Percentiles rank a stretch among this genome's conserved stretches.
Evolutionary conservation across 768 basidiomycete species (phyloP).

Genomic region (Coprinopsis marcescibilis): DNA sequence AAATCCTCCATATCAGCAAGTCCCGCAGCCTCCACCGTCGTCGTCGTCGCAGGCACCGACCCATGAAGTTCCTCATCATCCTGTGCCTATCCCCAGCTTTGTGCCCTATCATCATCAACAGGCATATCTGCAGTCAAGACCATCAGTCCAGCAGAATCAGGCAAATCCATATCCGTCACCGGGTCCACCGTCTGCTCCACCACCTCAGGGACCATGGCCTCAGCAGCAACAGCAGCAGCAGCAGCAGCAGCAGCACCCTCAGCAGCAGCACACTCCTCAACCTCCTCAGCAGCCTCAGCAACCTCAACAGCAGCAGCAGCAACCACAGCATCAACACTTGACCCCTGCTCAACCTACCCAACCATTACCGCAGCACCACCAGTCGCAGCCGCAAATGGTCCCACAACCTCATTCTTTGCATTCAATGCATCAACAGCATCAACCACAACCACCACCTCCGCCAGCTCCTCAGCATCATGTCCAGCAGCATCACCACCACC

Average conservation of each 20-base stretch:
- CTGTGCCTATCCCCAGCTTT: constrained; percentile 26
- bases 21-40: constrained; percentile 39
- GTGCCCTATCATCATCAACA: constrained; percentile 28
- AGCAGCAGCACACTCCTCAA: not conserved
- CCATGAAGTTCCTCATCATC: constrained; percentile 28
- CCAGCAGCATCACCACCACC: constrained; percentile 16
- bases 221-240: constrained; percentile 16
- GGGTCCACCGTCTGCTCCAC: constrained; percentile 33
- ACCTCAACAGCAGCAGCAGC: constrained; percentile 9
- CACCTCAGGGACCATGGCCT: constrained; percentile 36
- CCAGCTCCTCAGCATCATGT: constrained; percentile 18
- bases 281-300: constrained; percentile 8
- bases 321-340: constrained; percentile 18
- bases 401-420: too few relatives aligned
- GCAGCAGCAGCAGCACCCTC: constrained; percentile 1
- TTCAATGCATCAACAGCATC: too few relatives aligned
- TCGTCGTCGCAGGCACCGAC: constrained; percentile 31
- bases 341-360: constrained; percentile 18
- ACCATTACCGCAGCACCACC: constrained; percentile 23
- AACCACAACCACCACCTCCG: constrained; percentile 19
- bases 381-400: too few relatives aligned
- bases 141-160: constrained; percentile 28
- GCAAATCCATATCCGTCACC: constrained; percentile 43
- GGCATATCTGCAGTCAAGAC: constrained; percentile 26
- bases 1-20: constrained; percentile 7